Evolutionary conservation across 2,329 filamentous ascomycete genomes (phyloP), one percentile per base, ranked within the genome.

Genomic region (Massarina eburnea): DNA sequence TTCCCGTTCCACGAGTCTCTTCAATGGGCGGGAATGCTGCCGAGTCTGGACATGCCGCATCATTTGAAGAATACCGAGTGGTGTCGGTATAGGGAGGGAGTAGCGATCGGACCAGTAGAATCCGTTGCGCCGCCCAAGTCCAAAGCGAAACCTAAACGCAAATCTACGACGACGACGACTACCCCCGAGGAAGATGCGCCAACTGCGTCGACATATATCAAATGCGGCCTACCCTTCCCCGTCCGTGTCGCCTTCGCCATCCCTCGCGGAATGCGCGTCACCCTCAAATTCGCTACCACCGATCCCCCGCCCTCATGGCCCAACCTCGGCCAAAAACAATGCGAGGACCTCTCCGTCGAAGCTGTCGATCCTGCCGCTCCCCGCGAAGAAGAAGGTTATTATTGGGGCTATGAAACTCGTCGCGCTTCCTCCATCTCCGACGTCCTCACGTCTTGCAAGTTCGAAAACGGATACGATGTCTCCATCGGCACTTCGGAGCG

Each of bases 401-500:
- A 91, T 72, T 95, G 90, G 89, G 90, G 90, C 36, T 95, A 87
- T 68, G 79, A 75, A 8, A 82, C 91, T 3, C 81, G 90, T 20
- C 81, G 79, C 50, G 84, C 84, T 27, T 61, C 70, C 4, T 85
- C 81, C 2, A 77, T 95, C 4, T 87, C 87, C 4, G 74, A 79
- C 4, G 82, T 95, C 7, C 91, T 92, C 61, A 91, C 88, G 3
- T 88, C 91, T 65, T 85, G 82, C 54, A 79, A 82, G 0, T 90
- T 82, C 63, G 82, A 88, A 45, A 83, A 81, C 36, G 90, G 90
- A 10, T 95, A 95, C 70, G 89, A 95, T 68, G 58, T 91, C 45
- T 89, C 84, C 57, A 83, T 95, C 55, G 90, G 89, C 14, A 95
- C 89, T 0, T 92, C 88, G 3, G 90, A 95, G 71, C 83, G 88